Evolutionary conservation across 331 rosid species (phyloP), one percentile per base, ranked within the genome.

Genomic region (Quercus tomentella): DNA sequence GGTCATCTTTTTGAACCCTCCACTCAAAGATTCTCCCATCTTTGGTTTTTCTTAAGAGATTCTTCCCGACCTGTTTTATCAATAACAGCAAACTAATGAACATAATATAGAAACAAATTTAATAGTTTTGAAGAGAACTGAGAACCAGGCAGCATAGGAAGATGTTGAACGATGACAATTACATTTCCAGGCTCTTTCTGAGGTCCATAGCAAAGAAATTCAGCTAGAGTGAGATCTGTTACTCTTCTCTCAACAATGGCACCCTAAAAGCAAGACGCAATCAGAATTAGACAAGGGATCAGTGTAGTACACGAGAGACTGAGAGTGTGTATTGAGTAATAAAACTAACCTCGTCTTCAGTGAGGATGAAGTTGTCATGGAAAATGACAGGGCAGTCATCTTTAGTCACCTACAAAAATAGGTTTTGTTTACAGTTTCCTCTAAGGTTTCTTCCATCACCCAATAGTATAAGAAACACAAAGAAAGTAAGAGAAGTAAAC

Each of bases 361-460:
- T 49, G 81, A 83, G 66, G 73, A 93, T 88, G 65, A 79, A 81
- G 69, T 77, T 81, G 82, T 93, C 97, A 66, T 91, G 97, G 89
- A 91, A 93, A 82, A 93, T 90, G 87, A 93, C 87, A 1, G 98
- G 98, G 67, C 81, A 93, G 82, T 80, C 87, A 89, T 91, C 95
- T 76, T 62, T 88, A 4, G 98, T 90, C 73, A 91, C 97, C 98
- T 93, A 85, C 92, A 90, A 87, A 90, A 89, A 89, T 28, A 63
- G 22, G n/a, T 17, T 62, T 56, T 45, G 21, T 57, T 80, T 45
- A 78, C n/a, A 31, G 41, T 63, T 74, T 83, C 78, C 30, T 78
- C 76, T 28, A 58, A 35, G 71, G 66, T n/a, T 68, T 61, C 67
- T 45, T 62, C 74, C 41, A 52, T 75, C 60, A 70, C 37, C 74